Conservation (phyloP, 805 yeast species). For the Soucietia sequanensis region DNA sequence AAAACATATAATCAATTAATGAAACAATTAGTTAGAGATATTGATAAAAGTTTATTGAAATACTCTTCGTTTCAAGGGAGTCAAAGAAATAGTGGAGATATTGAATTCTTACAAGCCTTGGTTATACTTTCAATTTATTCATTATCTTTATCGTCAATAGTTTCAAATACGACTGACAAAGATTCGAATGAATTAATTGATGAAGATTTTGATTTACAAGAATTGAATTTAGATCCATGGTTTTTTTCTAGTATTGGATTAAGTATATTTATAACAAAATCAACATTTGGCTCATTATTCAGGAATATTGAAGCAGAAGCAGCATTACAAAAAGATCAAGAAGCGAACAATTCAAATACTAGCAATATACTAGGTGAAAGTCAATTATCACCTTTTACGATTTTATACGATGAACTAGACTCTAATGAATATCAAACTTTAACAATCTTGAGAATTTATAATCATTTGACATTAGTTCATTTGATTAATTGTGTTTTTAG, state of each 20-base stretch:
- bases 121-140: conserved; percentile 67
- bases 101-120: conserved; percentile 68
- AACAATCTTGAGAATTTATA: conserved; percentile 65
- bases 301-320: conserved; percentile 2
- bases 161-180: conserved; percentile 14
- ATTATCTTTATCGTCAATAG: conserved; percentile 52
- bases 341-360: conserved; percentile 3
- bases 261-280: conserved; percentile 56
- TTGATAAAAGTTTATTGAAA: conserved; percentile 42
- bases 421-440: conserved; percentile 49
- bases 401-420: conserved; percentile 32
- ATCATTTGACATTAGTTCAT: conserved; percentile 68
- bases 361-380: not conserved
- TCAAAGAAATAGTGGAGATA: conserved; percentile 19
- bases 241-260: conserved; percentile 63
- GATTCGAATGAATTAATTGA: conserved; percentile 11
- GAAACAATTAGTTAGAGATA: conserved; percentile 48
- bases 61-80: conserved; percentile 22
- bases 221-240: conserved; percentile 67
- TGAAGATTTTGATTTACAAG: conserved; percentile 19
- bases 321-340: not conserved
- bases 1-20: conserved; percentile 44
- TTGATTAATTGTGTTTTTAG: conserved; percentile 62
- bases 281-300: conserved; percentile 43
- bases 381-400: conserved; percentile 20